Evolutionary conservation across 306 rosid genomes (phyloP).

Genomic region (Vigna unguiculata): DNA sequence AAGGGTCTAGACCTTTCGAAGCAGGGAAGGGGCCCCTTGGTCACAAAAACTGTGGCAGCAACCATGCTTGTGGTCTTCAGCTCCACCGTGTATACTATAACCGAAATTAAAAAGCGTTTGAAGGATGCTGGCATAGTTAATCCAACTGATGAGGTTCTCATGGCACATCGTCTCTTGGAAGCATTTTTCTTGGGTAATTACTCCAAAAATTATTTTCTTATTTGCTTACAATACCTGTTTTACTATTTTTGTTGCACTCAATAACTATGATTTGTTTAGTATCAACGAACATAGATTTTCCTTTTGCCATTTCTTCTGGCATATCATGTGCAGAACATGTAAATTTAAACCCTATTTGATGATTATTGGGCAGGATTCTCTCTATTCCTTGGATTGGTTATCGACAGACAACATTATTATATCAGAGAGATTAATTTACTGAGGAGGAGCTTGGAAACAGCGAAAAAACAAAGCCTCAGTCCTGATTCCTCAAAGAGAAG

Average conservation of each 20-base stretch:
- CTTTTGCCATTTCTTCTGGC: neutral
- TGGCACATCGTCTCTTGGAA: constrained; percentile 56
- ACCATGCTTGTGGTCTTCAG: constrained; percentile 59
- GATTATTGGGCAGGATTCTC: constrained; percentile 57
- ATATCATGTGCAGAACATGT: constrained; percentile 6
- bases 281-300: too few relatives aligned
- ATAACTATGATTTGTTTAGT: too few relatives aligned
- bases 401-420: constrained; percentile 69
- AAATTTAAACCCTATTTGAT: constrained; percentile 19
- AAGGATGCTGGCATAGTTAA: constrained; percentile 53
- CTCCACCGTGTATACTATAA: constrained; percentile 50
- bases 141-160: constrained; percentile 71
- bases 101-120: constrained; percentile 50
- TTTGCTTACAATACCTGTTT: constrained; percentile 2
- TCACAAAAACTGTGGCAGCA: constrained; percentile 65
- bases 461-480: constrained; percentile 32
- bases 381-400: constrained; percentile 68
- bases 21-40: constrained; percentile 63
- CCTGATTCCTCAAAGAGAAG: constrained; percentile 4
- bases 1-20: constrained; percentile 57
- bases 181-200: constrained; percentile 66
- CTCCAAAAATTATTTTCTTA: neutral
- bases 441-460: constrained; percentile 50
- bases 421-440: constrained; percentile 58
- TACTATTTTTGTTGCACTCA: constrained; percentile 5